These are phyloP conservation scores for Globisporangium acanthophoron DNA, from an alignment of 352 stramenopile genomes.

Conservation along the genomic window DNA sequence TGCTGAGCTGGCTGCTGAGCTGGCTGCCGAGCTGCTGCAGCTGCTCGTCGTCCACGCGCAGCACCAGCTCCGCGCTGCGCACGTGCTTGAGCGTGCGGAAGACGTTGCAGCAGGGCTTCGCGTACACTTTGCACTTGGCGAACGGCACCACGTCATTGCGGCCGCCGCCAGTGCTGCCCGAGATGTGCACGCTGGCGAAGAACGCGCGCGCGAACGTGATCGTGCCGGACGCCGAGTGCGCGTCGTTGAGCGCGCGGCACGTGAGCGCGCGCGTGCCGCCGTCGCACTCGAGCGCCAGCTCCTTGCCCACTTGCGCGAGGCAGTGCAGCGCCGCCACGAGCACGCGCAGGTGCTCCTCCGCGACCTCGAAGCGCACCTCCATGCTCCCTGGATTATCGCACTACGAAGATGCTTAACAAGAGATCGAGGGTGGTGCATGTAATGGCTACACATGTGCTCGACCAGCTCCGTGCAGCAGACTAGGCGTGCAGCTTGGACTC, in stretches of 20 bases:
- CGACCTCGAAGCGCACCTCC: constrained; percentile 69
- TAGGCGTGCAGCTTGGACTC: constrained; percentile 31
- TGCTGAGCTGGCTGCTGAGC: neutral
- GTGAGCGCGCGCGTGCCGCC: constrained; percentile 30
- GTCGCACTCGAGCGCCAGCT: constrained; percentile 76
- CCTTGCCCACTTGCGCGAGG: constrained; percentile 73
- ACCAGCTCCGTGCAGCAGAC: no score
- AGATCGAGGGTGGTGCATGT: neutral
- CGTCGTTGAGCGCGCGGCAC: constrained; percentile 74
- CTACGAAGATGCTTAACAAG: neutral
- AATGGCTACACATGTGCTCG: no score
- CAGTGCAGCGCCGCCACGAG: constrained; percentile 77
- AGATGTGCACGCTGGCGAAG: constrained; percentile 34
- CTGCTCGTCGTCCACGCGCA: constrained; percentile 40
- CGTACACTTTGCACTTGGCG: constrained; percentile 73
- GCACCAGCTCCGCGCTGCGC: constrained; percentile 57
- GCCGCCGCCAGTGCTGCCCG: constrained; percentile 6
- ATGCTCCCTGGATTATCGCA: constrained; percentile 17
- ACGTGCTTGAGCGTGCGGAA: constrained; percentile 84
- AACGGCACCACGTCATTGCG: constrained; percentile 23
- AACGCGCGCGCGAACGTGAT: constrained; percentile 65
- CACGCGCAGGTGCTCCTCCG: constrained; percentile 69
- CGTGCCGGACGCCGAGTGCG: constrained; percentile 70
- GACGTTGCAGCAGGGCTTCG: constrained; percentile 72
- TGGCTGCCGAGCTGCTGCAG: constrained; percentile 15